Conservation (phyloP, 1,284 basidiomycete genomes). For the Malassezia dermatis region DNA sequence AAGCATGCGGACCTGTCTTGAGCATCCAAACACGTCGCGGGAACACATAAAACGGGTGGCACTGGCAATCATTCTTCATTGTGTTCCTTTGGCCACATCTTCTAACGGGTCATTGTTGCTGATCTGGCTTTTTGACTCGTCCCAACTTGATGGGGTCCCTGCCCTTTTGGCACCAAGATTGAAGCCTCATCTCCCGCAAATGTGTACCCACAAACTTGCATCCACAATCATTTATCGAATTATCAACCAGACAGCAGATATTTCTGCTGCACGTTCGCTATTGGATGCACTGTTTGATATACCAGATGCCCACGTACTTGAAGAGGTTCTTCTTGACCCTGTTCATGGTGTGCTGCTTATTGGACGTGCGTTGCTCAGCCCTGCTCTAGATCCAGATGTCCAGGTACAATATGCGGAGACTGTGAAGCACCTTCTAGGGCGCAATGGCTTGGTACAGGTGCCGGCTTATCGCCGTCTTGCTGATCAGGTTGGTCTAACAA, state of each 20-base stretch:
- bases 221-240: conserved; percentile 77
- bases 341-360: conserved; percentile 80
- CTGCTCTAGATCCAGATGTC: conserved; percentile 63
- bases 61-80: conserved; percentile 86
- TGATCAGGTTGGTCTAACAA: conserved; percentile 73
- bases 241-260: conserved; percentile 47
- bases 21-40: conserved; percentile 62
- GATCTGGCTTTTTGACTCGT: conserved; percentile 93
- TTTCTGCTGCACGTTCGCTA: conserved; percentile 37
- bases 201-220: conserved; percentile 95
- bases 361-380: conserved; percentile 54
- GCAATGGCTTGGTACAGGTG: conserved; percentile 31
- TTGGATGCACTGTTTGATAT: conserved; percentile 50
- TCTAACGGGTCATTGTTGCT: conserved; percentile 89
- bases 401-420: conserved; percentile 62
- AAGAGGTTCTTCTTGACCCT: conserved; percentile 64
- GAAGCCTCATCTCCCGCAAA: conserved; percentile 83
- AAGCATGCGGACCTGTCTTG: conserved; percentile 92
- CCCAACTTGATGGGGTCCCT: conserved; percentile 82
- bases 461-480: conserved; percentile 75
- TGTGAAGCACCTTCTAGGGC: conserved; percentile 27
- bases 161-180: conserved; percentile 84
- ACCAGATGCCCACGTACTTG: conserved; percentile 72
- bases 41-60: conserved; percentile 69
- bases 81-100: conserved; percentile 92